A percentile compares a stretch with the other conserved stretches of the same genome.
These are phyloP conservation scores for Coemansia sp. DNA, from an alignment of 192 early-diverging fungal species.

Conservation along the genomic window DNA sequence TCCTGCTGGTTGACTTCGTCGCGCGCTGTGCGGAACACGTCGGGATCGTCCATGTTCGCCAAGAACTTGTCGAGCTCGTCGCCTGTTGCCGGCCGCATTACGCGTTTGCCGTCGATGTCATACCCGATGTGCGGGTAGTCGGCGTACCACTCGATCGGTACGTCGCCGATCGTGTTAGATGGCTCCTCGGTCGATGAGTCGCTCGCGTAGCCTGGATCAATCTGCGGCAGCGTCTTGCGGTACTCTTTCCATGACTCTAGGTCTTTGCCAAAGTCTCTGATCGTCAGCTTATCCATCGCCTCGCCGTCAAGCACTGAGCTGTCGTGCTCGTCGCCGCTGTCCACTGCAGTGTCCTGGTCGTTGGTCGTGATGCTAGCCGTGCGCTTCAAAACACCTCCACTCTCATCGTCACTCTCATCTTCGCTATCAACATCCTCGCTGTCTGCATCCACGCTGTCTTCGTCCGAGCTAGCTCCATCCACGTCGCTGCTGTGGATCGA, in stretches of 20 bases:
- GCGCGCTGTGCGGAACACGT: conserved; percentile 84
- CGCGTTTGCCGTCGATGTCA: conserved; percentile 88
- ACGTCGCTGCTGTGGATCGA: conserved; percentile 51
- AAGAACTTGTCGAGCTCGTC: conserved; percentile 96
- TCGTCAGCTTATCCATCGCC: conserved; percentile 41
- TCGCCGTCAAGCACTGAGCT: conserved; percentile 49
- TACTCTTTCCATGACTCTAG: conserved; percentile 45
- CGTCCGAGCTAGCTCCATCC: conserved; percentile 56
- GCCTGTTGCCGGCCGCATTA: conserved; percentile 80
- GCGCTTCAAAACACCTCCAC: conserved; percentile 39
- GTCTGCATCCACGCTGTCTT: conserved; percentile 52
- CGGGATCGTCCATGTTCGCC: conserved; percentile 86
- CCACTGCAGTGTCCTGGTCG: conserved; percentile 46
- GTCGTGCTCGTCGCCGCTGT: conserved; percentile 52
- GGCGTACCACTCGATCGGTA: conserved; percentile 97
- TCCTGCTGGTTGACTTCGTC: conserved; percentile 80
- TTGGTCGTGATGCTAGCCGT: conserved; percentile 52
- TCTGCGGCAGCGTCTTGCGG: conserved; percentile 73
- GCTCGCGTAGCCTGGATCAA: conserved; percentile 89
- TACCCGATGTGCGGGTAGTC: conserved; percentile 98
- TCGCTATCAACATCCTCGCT: conserved; percentile 46
- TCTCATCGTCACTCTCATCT: conserved; percentile 23
- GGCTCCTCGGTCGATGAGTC: conserved; percentile 91
- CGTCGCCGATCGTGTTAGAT: conserved; percentile 89
- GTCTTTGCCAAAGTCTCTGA: conserved; percentile 48